Evolutionary conservation across 2,329 filamentous ascomycete genomes (phyloP), one percentile per base, ranked within the genome.

Genomic region (Diaporthe batatas): DNA sequence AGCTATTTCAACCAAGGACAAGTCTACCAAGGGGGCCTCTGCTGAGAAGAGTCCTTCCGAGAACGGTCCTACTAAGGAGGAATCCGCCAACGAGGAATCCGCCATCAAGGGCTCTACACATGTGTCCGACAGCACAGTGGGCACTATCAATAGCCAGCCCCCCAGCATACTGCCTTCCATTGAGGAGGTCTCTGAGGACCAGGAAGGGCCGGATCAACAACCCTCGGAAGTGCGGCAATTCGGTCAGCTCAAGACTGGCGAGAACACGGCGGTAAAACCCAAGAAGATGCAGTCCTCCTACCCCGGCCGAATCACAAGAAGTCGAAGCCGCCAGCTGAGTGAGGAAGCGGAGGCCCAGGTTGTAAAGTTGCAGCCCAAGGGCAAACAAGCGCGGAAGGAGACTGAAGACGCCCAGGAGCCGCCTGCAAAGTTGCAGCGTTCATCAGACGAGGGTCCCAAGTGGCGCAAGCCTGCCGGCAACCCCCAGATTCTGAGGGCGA

Each of bases 401-500:
- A 39, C 32, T 7, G 42, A 51, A n/a, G 68, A 42, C 8, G 11
- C 7, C 29, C 21, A 16, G n/a, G 68, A 12, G 25, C 68, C 23
- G 10, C 68, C 68, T 70, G 68, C 68, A 62, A 70, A 70, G 68
- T 59, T 62, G 68, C 68, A 70, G 47, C 55, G 55, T 44, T 16
- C 47, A 25, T 25, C n/a, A 21, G 14, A 32, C 32, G 53, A 25
- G 4, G 32, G 47, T 7, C n/a, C 21, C 32, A 39, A 25, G 7
- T 36, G n/a, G 18, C 62, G 44, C 42, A 53, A 47, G 55, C 18
- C 44, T 58, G 44, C 23, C 62, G 65, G 65, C 47, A 53, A 67
- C 47, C 47, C 62, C 21, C 7, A 67, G 47, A 7, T 67, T 6
- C 32, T 67, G 2, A 49, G 32, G 39, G 62, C n/a, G 7, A 64